Base-by-base conservation (phyloP, 352 stramenopile genomes). In the Globisporangium irregulare region DNA sequence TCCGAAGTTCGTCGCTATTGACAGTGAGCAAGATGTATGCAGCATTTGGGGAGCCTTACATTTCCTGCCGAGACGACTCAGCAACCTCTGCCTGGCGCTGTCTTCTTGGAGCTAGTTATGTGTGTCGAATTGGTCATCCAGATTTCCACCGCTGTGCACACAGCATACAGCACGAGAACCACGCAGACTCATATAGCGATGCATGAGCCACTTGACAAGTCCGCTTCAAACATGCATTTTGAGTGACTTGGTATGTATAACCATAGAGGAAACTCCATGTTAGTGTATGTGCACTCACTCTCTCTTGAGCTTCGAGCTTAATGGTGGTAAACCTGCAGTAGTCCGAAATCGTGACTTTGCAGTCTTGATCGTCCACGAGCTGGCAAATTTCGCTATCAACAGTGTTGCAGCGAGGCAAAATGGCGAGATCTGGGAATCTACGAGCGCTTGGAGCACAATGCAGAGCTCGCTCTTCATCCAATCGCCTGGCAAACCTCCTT, bases 341-440 rank as follows among this genome's bases (percentile, higher is more conserved):
- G 29, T 29, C 22, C 12, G 29, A 25, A 54, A 25, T 14, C 48
- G 48, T n/a, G 48, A 54, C 2, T 14, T 54, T 12, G 48, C 48
- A 25, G 48, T 25, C 20, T 54, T 54, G 15, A 55, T 18, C 24
- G 32, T 41, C 43, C 43, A 58, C 24, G 25, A 38, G 24, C 53
- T 62, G 27, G 41, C 55, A 20, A 15, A 27, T 48, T 60, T 41
- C 4, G 62, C 53, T 6, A 34, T 6, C 34, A 68, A 22, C 51
- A 56, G 27, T 20, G 22, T 41, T 9, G 36, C 53, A 18, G 62
- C 50, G 18, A 67, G 62, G 10, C 29, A 43, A 24, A 59, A 54
- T 8, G 62, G 62, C 36, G 62, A 67, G 7, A 34, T n/a, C 22
- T 67, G 34, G 0, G 50, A 67, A 14, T 32, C n/a, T 12, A 59